phyloP scores from a whole-genome alignment of 1,284 basidiomycete species.

The Heterobasidion irregulare region DNA sequence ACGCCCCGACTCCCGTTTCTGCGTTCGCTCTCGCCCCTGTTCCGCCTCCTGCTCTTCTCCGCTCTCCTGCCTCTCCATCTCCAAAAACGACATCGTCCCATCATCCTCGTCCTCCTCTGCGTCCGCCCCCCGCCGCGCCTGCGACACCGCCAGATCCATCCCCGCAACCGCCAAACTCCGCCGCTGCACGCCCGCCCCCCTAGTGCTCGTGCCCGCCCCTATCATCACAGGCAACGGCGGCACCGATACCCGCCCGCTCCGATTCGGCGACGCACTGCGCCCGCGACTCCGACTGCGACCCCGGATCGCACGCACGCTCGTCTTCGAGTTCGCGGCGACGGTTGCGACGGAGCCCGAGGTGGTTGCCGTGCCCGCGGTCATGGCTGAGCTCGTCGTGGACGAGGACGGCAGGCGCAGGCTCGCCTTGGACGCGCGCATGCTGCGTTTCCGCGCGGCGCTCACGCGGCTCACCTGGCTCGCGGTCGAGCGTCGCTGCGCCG shows the following conservation, averaged over 20 bases:
- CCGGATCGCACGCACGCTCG: no score
- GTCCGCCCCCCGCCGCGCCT: background rate
- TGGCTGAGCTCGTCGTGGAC: background rate
- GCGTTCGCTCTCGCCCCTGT: background rate
- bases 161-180: background rate
- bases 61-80: background rate
- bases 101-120: background rate
- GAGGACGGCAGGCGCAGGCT: constrained; percentile 42
- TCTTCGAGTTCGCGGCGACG: no score
- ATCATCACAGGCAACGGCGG: constrained; percentile 9
- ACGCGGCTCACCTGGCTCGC: constrained; percentile 26
- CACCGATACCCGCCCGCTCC: background rate
- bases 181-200: background rate
- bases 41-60: background rate
- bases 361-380: background rate
- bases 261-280: constrained; percentile 1
- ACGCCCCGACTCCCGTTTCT: background rate
- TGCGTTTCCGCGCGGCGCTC: constrained; percentile 50
- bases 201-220: constrained; percentile 2
- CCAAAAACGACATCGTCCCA: background rate
- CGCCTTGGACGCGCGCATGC: constrained; percentile 46
- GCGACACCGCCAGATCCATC: no score
- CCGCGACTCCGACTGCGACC: constrained; percentile 3
- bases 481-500: constrained; percentile 1
- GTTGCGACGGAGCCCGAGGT: background rate